Conservation (phyloP, 129 eudicot species). For the Daucus carota region DH1_v3.0 NC_030386.2:15317001-15317500, state of each 20-base stretch:
- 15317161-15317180: constrained; percentile 37
- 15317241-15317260: constrained; percentile 57
- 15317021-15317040: background rate
- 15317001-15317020: background rate
- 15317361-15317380: background rate
- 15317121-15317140: background rate
- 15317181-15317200: constrained; percentile 44
- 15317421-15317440: background rate
- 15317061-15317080: background rate
- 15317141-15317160: background rate
- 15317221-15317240: constrained; percentile 51
- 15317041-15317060: background rate
- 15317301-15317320: constrained; percentile 41
- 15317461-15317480: too few relatives aligned
- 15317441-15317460: too few relatives aligned
- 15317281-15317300: constrained; percentile 49
- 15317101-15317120: background rate
- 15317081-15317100: background rate
- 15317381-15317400: background rate
- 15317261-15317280: constrained; percentile 45
- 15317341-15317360: constrained; percentile 35
- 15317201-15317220: constrained; percentile 40
- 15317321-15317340: constrained; percentile 52
- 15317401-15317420: background rate
- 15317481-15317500: too few relatives aligned